A percentile compares a stretch with the other conserved stretches of the same genome.
Evolutionary conservation across 139 green algal genomes (phyloP).

Genomic region (Prasinococcaceae sp.): DNA sequence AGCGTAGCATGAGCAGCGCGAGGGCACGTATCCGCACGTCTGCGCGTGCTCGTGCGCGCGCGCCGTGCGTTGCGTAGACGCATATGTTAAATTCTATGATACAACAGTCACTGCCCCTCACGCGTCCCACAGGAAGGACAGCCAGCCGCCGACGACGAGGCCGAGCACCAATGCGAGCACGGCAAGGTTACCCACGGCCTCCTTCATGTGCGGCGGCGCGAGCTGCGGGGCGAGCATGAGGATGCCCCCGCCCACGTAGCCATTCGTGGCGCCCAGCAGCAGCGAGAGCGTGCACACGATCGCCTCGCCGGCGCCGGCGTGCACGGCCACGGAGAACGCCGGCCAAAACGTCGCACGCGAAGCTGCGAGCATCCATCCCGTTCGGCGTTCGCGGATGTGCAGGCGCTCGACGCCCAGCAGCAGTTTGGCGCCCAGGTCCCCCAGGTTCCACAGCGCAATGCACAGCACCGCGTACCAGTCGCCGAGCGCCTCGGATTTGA

Average conservation of each 20-base stretch:
- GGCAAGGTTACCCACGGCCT: too few relatives aligned
- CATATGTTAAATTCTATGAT: too few relatives aligned
- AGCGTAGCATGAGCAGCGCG: too few relatives aligned
- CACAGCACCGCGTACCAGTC: conserved; percentile 73
- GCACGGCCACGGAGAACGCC: conserved; percentile 16
- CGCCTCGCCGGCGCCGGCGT: background rate
- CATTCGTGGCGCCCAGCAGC: conserved; percentile 32
- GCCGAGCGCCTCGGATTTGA: conserved; percentile 41
- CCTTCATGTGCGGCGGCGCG: too few relatives aligned
- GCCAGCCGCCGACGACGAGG: too few relatives aligned
- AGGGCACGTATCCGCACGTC: too few relatives aligned
- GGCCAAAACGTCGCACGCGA: conserved; percentile 29
- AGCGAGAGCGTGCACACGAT: conserved; percentile 16
- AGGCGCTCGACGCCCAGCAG: conserved; percentile 11
- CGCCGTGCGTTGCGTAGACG: too few relatives aligned
- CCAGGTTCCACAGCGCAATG: conserved; percentile 53
- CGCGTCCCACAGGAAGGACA: too few relatives aligned
- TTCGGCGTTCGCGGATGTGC: background rate
- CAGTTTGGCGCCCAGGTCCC: conserved; percentile 48
- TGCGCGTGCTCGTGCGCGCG: too few relatives aligned
- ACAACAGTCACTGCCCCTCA: too few relatives aligned
- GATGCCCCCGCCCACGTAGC: conserved; percentile 16
- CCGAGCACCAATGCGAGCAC: too few relatives aligned
- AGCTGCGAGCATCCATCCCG: background rate
- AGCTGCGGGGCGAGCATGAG: too few relatives aligned